A percentile compares a stretch with the other conserved stretches of the same genome.
Evolutionary conservation across 331 rosid species (phyloP).

Genomic region (Malus hybrid): DNA sequence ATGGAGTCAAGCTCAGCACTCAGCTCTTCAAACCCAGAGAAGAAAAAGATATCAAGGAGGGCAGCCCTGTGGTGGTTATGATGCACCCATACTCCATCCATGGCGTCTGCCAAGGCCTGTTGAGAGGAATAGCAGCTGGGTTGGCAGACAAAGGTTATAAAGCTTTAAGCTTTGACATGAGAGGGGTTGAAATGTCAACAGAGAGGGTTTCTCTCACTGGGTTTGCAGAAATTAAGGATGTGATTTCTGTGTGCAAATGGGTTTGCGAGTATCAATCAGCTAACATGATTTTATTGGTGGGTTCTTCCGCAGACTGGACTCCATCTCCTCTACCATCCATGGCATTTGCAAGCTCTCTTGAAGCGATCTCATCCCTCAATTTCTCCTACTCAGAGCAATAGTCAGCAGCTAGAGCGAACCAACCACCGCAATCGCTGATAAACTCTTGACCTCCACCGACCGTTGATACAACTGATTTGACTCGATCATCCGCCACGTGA

Average conservation of each 20-base stretch:
- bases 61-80: conserved; percentile 42
- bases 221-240: too few relatives aligned
- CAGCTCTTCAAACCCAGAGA: conserved; percentile 53
- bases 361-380: too few relatives aligned
- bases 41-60: conserved; percentile 23
- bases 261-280: too few relatives aligned
- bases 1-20: conserved; percentile 64
- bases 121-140: conserved; percentile 65
- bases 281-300: too few relatives aligned
- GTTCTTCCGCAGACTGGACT: too few relatives aligned
- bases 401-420: too few relatives aligned
- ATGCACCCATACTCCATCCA: conserved; percentile 87
- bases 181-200: conserved; percentile 73
- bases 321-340: too few relatives aligned
- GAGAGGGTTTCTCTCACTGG: conserved; percentile 36
- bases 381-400: too few relatives aligned
- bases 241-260: too few relatives aligned
- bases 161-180: conserved; percentile 74
- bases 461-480: not conserved
- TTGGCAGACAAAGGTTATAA: conserved; percentile 54
- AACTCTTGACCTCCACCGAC: not conserved
- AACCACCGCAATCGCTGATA: not conserved
- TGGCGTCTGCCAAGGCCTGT: conserved; percentile 80
- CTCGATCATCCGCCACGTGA: not conserved
- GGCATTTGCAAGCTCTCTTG: too few relatives aligned